Evolutionary conservation across 2,329 filamentous ascomycete genomes (phyloP).

Genomic region (Ophiocordyceps camponoti-leonardi): DNA sequence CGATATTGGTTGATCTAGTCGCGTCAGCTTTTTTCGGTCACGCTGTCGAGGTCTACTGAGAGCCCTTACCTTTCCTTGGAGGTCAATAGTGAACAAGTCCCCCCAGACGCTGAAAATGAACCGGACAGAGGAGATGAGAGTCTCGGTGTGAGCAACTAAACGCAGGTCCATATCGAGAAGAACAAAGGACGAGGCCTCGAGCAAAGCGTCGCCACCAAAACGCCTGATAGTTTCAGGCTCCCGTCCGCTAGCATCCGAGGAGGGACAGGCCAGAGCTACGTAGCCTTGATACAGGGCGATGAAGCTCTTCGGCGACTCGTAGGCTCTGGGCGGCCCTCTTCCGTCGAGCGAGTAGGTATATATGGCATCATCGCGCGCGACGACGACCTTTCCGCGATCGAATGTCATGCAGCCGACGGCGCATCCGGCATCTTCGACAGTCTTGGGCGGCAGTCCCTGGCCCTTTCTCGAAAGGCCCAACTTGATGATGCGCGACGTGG

Average conservation of each 20-base stretch:
- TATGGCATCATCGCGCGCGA: conserved; percentile 89
- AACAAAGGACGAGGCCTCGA: conserved; percentile 76
- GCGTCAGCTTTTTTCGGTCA: not conserved
- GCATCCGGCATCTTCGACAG: conserved; percentile 78
- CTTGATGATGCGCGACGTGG: conserved; percentile 73
- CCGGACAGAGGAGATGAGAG: conserved; percentile 64
- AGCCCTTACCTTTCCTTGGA: conserved; percentile 67
- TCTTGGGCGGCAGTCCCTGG: conserved; percentile 75
- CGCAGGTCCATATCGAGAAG: conserved; percentile 83
- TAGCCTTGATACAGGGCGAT: conserved; percentile 72
- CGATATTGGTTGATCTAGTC: conserved; percentile 66
- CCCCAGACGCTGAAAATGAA: conserved; percentile 78
- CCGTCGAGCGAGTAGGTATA: conserved; percentile 84
- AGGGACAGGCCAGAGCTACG: conserved; percentile 71
- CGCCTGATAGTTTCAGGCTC: conserved; percentile 44
- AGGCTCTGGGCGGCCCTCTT: conserved; percentile 73
- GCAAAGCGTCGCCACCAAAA: conserved; percentile 67
- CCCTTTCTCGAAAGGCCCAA: conserved; percentile 75
- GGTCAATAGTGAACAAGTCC: conserved; percentile 74
- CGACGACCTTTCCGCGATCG: conserved; percentile 71
- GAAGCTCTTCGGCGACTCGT: conserved; percentile 76
- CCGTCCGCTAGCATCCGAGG: conserved; percentile 31
- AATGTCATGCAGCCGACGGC: conserved; percentile 90
- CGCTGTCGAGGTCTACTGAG: no score
- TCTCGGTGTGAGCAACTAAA: conserved; percentile 78